A percentile compares a stretch with the other conserved stretches of the same genome.
Conservation (phyloP, 1,284 basidiomycete species). For the Puccinia coronata region DNA sequence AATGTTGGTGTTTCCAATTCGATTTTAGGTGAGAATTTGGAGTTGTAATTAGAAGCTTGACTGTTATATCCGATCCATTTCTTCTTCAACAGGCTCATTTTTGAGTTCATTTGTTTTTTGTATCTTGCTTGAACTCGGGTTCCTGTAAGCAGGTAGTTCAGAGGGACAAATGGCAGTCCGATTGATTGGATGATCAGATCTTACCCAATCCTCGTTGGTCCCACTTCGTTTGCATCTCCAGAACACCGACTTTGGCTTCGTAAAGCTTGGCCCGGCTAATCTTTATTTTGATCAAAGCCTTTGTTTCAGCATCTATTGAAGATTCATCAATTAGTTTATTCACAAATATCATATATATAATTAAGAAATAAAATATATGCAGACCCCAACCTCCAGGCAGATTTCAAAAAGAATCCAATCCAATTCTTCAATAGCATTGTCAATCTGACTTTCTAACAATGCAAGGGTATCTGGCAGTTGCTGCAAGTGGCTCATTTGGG, state of each 20-base stretch:
- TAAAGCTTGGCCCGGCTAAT: conserved; percentile 2
- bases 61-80: background rate
- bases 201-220: background rate
- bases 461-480: background rate
- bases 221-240: conserved; percentile 24
- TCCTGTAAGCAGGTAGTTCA: background rate
- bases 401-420: background rate
- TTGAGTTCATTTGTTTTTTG: conserved; percentile 20
- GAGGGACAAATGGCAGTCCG: background rate
- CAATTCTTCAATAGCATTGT: background rate
- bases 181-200: background rate
- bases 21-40: background rate
- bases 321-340: background rate
- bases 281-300: conserved; percentile 11
- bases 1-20: background rate
- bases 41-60: background rate
- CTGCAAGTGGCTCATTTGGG: background rate
- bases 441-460: background rate
- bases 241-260: conserved; percentile 11
- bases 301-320: background rate
- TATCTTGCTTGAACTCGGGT: conserved; percentile 5
- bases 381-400: background rate
- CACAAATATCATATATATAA: too few relatives aligned
- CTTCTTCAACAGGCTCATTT: background rate
- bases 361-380: background rate